These are phyloP conservation scores for Boletus rex-veris DNA, from an alignment of 768 basidiomycete genomes.

Conservation along the genomic window DNA sequence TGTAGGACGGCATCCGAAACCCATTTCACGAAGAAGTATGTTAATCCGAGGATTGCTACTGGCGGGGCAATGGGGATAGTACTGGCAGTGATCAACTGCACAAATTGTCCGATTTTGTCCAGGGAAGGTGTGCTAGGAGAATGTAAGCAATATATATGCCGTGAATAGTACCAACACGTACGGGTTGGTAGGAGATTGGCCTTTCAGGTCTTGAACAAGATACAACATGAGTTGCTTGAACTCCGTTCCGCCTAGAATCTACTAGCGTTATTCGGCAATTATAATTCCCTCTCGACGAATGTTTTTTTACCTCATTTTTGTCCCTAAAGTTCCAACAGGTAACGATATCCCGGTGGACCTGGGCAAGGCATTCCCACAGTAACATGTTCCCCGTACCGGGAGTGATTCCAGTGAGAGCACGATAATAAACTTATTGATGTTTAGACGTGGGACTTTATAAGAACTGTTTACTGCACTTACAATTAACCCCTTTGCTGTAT, in stretches of 20 bases:
- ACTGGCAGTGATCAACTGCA: background rate
- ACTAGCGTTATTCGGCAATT: background rate
- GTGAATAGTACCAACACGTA: background rate
- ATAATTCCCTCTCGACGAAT: background rate
- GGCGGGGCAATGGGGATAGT: background rate
- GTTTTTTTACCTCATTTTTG: background rate
- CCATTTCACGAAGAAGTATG: conserved; percentile 5
- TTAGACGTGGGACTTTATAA: background rate
- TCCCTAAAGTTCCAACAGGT: conserved; percentile 10
- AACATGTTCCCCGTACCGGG: background rate
- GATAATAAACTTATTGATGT: background rate
- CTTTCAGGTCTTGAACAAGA: conserved; percentile 1
- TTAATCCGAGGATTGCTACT: conserved; percentile 4
- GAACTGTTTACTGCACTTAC: background rate
- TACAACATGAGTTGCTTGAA: conserved; percentile 3
- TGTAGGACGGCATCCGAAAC: background rate
- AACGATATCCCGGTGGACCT: conserved; percentile 5
- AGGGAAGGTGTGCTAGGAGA: background rate
- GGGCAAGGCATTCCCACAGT: conserved; percentile 1
- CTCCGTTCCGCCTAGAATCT: conserved; percentile 3
- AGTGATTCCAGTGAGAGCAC: background rate
- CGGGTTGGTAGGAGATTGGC: background rate
- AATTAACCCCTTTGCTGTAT: conserved; percentile 4
- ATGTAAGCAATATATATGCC: background rate
- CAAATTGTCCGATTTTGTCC: background rate